Evolutionary conservation across 2,329 filamentous ascomycete genomes (phyloP).

Genomic region (Diaporthe capsici): DNA sequence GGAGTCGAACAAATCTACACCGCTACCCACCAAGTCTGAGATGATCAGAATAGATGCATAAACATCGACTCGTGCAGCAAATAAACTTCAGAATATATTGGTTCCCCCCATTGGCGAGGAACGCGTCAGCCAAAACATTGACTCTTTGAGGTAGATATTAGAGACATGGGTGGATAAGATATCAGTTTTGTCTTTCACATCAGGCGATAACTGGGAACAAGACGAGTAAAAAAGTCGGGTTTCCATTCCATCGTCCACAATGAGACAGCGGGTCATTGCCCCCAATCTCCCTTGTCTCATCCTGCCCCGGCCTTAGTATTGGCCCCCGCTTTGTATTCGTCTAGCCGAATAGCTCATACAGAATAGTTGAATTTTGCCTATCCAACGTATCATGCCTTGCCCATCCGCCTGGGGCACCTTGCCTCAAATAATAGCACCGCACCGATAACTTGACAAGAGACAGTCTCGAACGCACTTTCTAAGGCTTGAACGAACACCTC

Average conservation of each 20-base stretch:
- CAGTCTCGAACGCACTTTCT: slow-evolving; percentile 12
- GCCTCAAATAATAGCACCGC: neutral
- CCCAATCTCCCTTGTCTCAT: neutral
- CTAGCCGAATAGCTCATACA: neutral
- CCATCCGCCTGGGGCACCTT: neutral
- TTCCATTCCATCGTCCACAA: neutral
- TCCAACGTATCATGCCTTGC: neutral
- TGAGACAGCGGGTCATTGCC: neutral
- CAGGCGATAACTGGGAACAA: neutral
- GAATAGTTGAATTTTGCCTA: neutral
- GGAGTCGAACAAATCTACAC: slow-evolving; percentile 15
- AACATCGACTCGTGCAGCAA: slow-evolving; percentile 1
- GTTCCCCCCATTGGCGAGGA: slow-evolving; percentile 3
- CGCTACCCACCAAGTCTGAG: slow-evolving; percentile 7
- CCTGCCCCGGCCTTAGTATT: neutral
- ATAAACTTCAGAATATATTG: slow-evolving; percentile 6
- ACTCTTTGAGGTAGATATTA: neutral
- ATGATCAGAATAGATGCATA: slow-evolving; percentile 3
- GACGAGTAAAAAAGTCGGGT: neutral
- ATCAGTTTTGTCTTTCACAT: neutral
- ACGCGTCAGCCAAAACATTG: neutral
- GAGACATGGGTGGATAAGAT: neutral
- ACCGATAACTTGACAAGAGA: slow-evolving; percentile 13
- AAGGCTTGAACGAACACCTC: neutral
- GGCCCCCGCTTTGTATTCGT: neutral